Percentiles rank a stretch among this genome's conserved stretches.
These are phyloP conservation scores for Candida andamanensis DNA, from an alignment of 805 yeast genomes.

Conservation along the genomic window DNA sequence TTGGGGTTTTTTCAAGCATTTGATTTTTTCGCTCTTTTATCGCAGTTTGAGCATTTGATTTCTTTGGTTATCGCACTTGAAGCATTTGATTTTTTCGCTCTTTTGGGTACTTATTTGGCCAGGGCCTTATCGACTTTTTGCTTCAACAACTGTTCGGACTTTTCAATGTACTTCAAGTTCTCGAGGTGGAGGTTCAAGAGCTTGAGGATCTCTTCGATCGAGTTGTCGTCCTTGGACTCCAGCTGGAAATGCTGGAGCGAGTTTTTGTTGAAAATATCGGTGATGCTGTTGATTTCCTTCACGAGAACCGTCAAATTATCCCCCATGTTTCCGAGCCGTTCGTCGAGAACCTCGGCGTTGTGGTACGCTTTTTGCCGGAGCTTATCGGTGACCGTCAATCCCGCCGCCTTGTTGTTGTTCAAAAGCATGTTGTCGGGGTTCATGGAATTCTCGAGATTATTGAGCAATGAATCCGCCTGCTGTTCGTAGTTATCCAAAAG, in stretches of 20 bases:
- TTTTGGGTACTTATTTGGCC: no score
- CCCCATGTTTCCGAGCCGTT: constrained; percentile 72
- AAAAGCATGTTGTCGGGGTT: constrained; percentile 10
- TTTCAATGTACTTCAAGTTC: constrained; percentile 82
- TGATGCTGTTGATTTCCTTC: constrained; percentile 76
- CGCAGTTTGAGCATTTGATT: no score
- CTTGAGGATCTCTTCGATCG: constrained; percentile 67
- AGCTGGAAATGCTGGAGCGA: constrained; percentile 36
- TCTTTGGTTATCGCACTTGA: no score
- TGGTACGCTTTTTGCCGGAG: constrained; percentile 86
- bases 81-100: no score
- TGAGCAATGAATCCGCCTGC: constrained; percentile 53
- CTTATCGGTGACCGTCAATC: constrained; percentile 62
- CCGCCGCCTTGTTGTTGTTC: constrained; percentile 16
- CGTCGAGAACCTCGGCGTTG: constrained; percentile 80
- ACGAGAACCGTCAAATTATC: constrained; percentile 70
- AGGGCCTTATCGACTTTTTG: constrained; percentile 49
- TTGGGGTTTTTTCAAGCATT: no score
- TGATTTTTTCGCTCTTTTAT: no score
- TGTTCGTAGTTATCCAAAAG: constrained; percentile 78
- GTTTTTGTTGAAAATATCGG: constrained; percentile 68
- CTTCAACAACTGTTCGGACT: constrained; percentile 62
- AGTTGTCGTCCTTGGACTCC: constrained; percentile 28
- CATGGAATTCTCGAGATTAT: constrained; percentile 25
- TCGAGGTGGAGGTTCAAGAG: constrained; percentile 85